These are phyloP conservation scores for Teunomyces cretensis DNA, from an alignment of 805 yeast species.

Conservation along the genomic window DNA sequence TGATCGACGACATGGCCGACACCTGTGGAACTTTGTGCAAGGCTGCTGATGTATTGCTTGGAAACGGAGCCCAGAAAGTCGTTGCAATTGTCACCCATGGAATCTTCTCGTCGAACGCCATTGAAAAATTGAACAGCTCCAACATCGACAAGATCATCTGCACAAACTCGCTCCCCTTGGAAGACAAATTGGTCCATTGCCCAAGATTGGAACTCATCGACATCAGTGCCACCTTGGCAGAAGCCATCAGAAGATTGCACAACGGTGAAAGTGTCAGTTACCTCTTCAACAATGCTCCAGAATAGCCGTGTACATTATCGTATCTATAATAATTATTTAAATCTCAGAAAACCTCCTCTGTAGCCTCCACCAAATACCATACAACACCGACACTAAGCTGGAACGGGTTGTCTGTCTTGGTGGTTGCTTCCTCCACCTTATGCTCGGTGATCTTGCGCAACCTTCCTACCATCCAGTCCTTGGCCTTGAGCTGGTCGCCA, in stretches of 20 bases:
- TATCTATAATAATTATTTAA: neutral
- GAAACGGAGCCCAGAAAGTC: slow-evolving; percentile 79
- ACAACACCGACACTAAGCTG: slow-evolving; percentile 57
- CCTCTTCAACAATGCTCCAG: slow-evolving; percentile 63
- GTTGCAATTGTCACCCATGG: slow-evolving; percentile 97
- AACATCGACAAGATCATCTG: slow-evolving; percentile 76
- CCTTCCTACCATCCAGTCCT: slow-evolving; percentile 84
- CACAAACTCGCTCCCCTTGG: slow-evolving; percentile 90
- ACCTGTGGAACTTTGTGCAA: slow-evolving; percentile 96
- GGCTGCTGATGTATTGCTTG: slow-evolving; percentile 84
- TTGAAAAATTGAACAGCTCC: slow-evolving; percentile 65
- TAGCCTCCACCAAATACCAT: slow-evolving; percentile 66
- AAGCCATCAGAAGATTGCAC: slow-evolving; percentile 89
- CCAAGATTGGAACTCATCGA: slow-evolving; percentile 78
- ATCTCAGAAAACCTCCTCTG: slow-evolving; percentile 27
- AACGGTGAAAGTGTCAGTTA: slow-evolving; percentile 95
- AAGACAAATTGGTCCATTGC: slow-evolving; percentile 56
- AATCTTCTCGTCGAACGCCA: slow-evolving; percentile 82
- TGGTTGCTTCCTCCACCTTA: slow-evolving; percentile 40
- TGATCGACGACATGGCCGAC: slow-evolving; percentile 98
- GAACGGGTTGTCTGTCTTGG: slow-evolving; percentile 56
- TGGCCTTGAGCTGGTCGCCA: slow-evolving; percentile 28
- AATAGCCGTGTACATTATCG: slow-evolving; percentile 6
- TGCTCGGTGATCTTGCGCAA: slow-evolving; percentile 58
- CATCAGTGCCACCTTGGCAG: slow-evolving; percentile 84